Conservation (phyloP, 306 rosid species). For the Trifolium dubium region DNA sequence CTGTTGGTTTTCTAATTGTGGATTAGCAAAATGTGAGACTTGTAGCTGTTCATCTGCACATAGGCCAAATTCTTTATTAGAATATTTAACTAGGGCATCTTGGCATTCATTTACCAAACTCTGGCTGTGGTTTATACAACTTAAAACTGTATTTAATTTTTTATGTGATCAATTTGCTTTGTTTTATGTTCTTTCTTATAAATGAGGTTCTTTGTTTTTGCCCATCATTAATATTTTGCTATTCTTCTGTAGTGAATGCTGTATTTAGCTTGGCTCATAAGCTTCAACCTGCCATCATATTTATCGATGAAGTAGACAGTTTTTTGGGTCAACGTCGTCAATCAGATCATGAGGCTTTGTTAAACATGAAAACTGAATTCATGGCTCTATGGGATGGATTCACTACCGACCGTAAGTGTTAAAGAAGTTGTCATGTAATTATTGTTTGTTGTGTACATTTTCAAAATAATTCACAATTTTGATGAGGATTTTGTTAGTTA, state of each 20-base stretch:
- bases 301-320: constrained; percentile 98
- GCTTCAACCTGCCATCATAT: constrained; percentile 97
- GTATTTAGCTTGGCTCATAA: constrained; percentile 96
- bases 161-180: constrained; percentile 18
- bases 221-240: constrained; percentile 22
- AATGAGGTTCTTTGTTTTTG: constrained; percentile 24
- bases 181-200: constrained; percentile 29
- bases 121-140: neutral
- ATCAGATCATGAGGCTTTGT: constrained; percentile 88
- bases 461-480: constrained; percentile 25
- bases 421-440: neutral
- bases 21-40: constrained; percentile 14
- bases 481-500: constrained; percentile 2
- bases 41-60: constrained; percentile 1
- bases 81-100: constrained; percentile 7
- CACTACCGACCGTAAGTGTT: constrained; percentile 90
- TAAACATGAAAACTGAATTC: constrained; percentile 98
- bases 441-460: neutral
- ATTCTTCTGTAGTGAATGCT: constrained; percentile 76
- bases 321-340: constrained; percentile 96
- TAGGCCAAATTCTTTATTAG: constrained; percentile 3
- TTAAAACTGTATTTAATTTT: constrained; percentile 1
- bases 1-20: constrained; percentile 13
- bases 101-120: constrained; percentile 25
- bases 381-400: constrained; percentile 99